phyloP scores from a whole-genome alignment of 2,329 filamentous ascomycete genomes.

The Hypoxylon sp. region DNA sequence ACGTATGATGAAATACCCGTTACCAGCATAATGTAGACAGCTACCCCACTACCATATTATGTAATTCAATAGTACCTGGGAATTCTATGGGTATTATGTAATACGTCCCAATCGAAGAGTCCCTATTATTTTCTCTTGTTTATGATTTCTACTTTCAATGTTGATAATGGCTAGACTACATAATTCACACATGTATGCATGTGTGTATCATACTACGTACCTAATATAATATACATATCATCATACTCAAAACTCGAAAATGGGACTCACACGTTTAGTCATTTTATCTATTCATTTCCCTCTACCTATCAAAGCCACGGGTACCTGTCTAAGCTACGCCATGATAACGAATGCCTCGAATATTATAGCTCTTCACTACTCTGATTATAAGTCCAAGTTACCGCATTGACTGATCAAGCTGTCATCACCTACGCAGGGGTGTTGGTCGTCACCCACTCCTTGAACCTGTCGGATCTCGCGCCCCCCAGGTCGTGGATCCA shows the following conservation, averaged over 20 bases:
- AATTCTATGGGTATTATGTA: background rate
- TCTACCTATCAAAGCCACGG: constrained; percentile 23
- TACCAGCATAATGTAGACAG: background rate
- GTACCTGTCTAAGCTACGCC: constrained; percentile 34
- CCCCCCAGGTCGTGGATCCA: constrained; percentile 58
- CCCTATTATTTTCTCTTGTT: background rate
- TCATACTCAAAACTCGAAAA: background rate
- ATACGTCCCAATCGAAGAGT: background rate
- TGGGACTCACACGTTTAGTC: background rate
- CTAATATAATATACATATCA: background rate
- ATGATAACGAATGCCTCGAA: constrained; percentile 39
- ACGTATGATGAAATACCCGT: background rate
- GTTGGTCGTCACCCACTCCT: constrained; percentile 52
- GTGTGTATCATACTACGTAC: no score
- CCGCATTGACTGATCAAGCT: constrained; percentile 20
- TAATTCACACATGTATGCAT: no score
- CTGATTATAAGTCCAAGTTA: constrained; percentile 40
- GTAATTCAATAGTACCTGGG: background rate
- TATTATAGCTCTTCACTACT: constrained; percentile 42
- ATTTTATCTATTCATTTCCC: constrained; percentile 31
- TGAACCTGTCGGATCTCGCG: constrained; percentile 56
- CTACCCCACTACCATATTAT: background rate
- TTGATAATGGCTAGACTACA: background rate
- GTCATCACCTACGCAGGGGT: constrained; percentile 38
- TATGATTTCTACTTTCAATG: background rate